phyloP scores from a whole-genome alignment of 2,329 filamentous ascomycete species.

The Phialocephala subalpina region DNA sequence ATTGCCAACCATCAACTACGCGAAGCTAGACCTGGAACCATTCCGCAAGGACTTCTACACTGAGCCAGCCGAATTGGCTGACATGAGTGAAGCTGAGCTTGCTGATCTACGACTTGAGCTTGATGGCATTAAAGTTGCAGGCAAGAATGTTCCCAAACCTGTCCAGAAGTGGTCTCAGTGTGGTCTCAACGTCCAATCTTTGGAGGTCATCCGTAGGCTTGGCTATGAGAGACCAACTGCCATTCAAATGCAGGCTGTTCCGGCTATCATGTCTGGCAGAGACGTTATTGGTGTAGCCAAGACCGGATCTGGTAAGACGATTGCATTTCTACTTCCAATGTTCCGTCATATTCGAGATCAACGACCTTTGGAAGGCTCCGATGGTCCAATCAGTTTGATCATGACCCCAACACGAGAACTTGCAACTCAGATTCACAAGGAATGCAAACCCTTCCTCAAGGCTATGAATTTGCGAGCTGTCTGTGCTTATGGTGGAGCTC shows the following conservation, averaged over 20 bases:
- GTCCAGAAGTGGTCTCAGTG: conserved; percentile 98
- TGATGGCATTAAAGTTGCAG: conserved; percentile 93
- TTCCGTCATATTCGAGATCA: conserved; percentile 98
- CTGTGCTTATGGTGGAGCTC: conserved; percentile 92
- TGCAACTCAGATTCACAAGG: conserved; percentile 90
- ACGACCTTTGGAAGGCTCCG: conserved; percentile 78
- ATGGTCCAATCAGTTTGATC: conserved; percentile 88
- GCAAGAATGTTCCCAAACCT: conserved; percentile 88
- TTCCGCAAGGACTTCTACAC: conserved; percentile 96
- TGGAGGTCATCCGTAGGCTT: conserved; percentile 83
- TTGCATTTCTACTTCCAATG: conserved; percentile 95
- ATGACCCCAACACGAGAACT: conserved; percentile 96
- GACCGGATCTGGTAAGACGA: conserved; percentile 96
- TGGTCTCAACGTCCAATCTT: conserved; percentile 83
- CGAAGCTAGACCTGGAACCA: conserved; percentile 82
- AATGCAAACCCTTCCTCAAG: conserved; percentile 94
- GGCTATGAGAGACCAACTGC: conserved; percentile 90
- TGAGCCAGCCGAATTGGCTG: conserved; percentile 83
- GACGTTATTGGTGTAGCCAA: conserved; percentile 97
- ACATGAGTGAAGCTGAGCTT: conserved; percentile 86
- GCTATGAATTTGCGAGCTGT: conserved; percentile 85
- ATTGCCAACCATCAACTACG: conserved; percentile 86
- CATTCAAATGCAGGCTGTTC: conserved; percentile 95
- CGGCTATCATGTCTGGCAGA: conserved; percentile 92
- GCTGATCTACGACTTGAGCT: conserved; percentile 84